Base-by-base conservation (phyloP, 2,329 filamentous ascomycete species). In the Decorospora gaudefroyi region DNA sequence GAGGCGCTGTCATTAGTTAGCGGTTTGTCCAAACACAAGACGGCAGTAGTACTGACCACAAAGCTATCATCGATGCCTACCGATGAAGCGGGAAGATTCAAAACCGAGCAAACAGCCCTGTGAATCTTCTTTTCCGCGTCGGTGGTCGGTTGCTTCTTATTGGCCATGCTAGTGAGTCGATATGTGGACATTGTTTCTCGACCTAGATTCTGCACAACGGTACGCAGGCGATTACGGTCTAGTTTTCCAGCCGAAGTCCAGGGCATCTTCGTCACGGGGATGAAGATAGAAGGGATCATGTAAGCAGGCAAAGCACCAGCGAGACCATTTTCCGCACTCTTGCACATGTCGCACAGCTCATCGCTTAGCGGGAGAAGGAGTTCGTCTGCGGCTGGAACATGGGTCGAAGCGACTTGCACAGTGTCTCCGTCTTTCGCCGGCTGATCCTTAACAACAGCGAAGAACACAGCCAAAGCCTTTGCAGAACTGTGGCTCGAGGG, bases 41-140 rank as follows among this genome's bases (percentile, higher is more conserved):
- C 19, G n/a, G 10, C 9, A 11, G 11, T 2, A 21, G 8, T 3
- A 54, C 55, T 50, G 45, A 60, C 51, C 13, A 68, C 56, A 32
- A 68, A 68, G 42, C 51, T 68, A 40, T 72, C 69, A 28, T 71
- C 63, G 4, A 57, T 51, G 7, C 62, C 63, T 1, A 68, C 62
- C 4, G 58, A 48, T 9, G 57, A 52, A 6, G 52, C 5, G 22
- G 57, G 45, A 3, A 67, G 39, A 17, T 59, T 61, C 30, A 70
- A 45, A 2, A 69, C 59, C 0, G 53, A 52, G 30, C 58, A 63
- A 5, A 68, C 63, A 1, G 66, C 52, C 13, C 56, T 61, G 29
- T 63, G 62, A 6, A 70, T 39, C 42, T 63, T 65, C 50, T 59
- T 68, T 29, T 69, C 67, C 4, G 52, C 40, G 8, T 57, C 53